Conservation (phyloP, 768 basidiomycete species). For the Cyathus striatus region DNA sequence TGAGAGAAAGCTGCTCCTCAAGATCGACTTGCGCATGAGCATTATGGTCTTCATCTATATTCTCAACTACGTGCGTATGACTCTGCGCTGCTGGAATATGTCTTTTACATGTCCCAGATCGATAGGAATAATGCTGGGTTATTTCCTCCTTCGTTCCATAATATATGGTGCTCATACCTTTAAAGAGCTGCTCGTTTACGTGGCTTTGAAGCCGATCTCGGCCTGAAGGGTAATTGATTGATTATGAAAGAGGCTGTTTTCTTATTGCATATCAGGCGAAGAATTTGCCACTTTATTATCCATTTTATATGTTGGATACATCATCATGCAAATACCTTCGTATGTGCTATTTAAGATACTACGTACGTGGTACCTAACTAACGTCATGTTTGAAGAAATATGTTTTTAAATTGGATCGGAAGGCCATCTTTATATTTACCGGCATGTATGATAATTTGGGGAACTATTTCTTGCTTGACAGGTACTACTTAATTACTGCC, state of each 20-base stretch:
- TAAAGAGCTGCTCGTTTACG: slow-evolving; percentile 64
- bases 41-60: slow-evolving; percentile 50
- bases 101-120: slow-evolving; percentile 34
- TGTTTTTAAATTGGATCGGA: slow-evolving; percentile 68
- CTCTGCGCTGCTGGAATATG: no score
- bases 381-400: slow-evolving; percentile 44
- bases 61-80: slow-evolving; percentile 35
- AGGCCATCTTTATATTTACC: slow-evolving; percentile 67
- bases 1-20: slow-evolving; percentile 48
- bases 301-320: slow-evolving; percentile 69
- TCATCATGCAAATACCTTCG: slow-evolving; percentile 79
- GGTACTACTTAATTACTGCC: slow-evolving; percentile 39
- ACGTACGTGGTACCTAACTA: neutral
- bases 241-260: neutral
- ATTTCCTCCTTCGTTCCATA: slow-evolving; percentile 13
- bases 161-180: neutral
- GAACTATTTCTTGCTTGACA: slow-evolving; percentile 49
- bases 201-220: slow-evolving; percentile 67
- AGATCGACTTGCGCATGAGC: slow-evolving; percentile 53
- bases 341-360: slow-evolving; percentile 23
- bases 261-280: slow-evolving; percentile 20
- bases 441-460: slow-evolving; percentile 70
- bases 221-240: slow-evolving; percentile 35
- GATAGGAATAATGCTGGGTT: slow-evolving; percentile 76
- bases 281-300: slow-evolving; percentile 67